Conservation (phyloP, 2,329 filamentous ascomycete genomes). For the Neospermospora avenae region DNA sequence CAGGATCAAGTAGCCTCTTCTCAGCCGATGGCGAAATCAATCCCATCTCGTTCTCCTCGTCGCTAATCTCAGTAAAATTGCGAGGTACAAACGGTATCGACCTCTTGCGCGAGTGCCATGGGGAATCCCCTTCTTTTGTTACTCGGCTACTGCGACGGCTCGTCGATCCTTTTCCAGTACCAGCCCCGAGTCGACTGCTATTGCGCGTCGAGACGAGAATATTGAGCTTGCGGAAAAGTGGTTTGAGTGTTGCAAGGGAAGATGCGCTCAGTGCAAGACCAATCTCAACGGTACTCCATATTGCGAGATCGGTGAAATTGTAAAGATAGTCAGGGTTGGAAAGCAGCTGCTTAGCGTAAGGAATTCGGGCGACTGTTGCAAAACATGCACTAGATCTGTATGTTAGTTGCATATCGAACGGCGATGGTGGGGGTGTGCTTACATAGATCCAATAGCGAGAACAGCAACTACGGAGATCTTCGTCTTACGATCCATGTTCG, state of each 20-base stretch:
- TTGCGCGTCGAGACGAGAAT: conserved; percentile 11
- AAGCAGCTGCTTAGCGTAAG: conserved; percentile 37
- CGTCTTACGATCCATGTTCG: conserved; percentile 37
- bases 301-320: conserved; percentile 38
- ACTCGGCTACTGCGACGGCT: neutral
- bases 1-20: neutral
- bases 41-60: conserved; percentile 1
- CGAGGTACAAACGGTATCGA: neutral
- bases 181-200: neutral
- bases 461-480: conserved; percentile 35
- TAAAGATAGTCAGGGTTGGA: conserved; percentile 37
- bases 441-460: conserved; percentile 36
- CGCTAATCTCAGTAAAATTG: conserved; percentile 3
- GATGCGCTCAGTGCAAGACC: conserved; percentile 38
- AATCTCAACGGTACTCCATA: conserved; percentile 40
- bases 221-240: conserved; percentile 29
- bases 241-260: conserved; percentile 38
- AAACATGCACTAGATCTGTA: conserved; percentile 34
- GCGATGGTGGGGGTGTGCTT: conserved; percentile 18
- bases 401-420: neutral
- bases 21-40: neutral
- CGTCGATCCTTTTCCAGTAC: neutral
- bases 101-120: conserved; percentile 9
- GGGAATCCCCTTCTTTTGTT: neutral
- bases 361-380: conserved; percentile 40